Percentiles rank a stretch among this genome's conserved stretches.
phyloP scores from a whole-genome alignment of 331 rosid species.

The Telfairia occidentalis region DNA sequence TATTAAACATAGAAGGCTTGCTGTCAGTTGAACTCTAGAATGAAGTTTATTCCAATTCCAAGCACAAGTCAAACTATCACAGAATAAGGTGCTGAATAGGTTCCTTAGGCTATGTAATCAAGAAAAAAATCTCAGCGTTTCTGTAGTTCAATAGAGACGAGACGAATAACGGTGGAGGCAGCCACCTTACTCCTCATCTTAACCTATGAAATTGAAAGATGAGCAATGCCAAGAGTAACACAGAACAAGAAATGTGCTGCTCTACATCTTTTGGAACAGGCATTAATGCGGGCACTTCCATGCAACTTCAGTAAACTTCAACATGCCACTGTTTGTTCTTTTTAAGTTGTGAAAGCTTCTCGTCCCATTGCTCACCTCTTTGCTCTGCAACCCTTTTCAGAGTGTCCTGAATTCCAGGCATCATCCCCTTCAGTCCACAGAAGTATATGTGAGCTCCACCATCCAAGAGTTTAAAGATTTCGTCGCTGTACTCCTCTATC shows the following conservation, averaged over 20 bases:
- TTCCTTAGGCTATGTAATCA: not conserved
- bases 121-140: not conserved
- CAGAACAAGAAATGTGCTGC: not conserved
- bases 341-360: conserved; percentile 78
- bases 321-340: conserved; percentile 99
- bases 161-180: not conserved
- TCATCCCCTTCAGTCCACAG: conserved; percentile 96
- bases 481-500: conserved; percentile 90
- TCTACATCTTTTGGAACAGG: not conserved
- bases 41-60: not conserved
- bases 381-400: conserved; percentile 75
- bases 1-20: not conserved
- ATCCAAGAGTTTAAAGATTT: conserved; percentile 71
- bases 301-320: conserved; percentile 62
- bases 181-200: not conserved
- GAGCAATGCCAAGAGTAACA: not conserved
- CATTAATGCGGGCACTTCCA: not conserved
- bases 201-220: not conserved
- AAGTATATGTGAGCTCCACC: conserved; percentile 89
- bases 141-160: not conserved
- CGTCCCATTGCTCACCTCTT: conserved; percentile 87
- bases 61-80: conserved; percentile 1
- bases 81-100: not conserved
- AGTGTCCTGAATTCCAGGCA: conserved; percentile 98
- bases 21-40: not conserved